Conservation (phyloP, 106 monocot species). For the Hemerocallis citrina region DNA sequence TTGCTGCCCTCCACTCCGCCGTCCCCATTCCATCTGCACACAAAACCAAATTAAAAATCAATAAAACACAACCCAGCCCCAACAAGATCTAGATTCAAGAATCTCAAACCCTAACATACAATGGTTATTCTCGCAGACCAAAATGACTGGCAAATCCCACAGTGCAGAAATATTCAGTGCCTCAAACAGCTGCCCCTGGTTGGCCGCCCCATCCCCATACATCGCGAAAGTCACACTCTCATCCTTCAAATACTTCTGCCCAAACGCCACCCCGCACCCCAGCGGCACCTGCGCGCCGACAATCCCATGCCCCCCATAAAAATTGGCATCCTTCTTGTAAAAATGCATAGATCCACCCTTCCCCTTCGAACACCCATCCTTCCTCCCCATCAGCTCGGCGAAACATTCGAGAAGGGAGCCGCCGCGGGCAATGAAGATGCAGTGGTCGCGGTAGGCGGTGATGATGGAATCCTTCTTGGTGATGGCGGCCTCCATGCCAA, state of each 20-base stretch:
- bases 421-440: constrained; percentile 57
- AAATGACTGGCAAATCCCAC: constrained; percentile 63
- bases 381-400: constrained; percentile 64
- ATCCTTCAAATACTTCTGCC: constrained; percentile 69
- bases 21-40: constrained; percentile 34
- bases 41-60: not conserved
- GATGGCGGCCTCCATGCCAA: constrained; percentile 70
- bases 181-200: constrained; percentile 82
- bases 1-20: constrained; percentile 15
- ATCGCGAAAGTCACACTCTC: constrained; percentile 55
- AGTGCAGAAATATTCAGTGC: constrained; percentile 72
- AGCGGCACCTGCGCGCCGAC: constrained; percentile 77
- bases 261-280: constrained; percentile 70
- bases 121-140: constrained; percentile 81
- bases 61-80: not conserved
- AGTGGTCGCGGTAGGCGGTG: constrained; percentile 68
- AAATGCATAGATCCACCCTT: constrained; percentile 93
- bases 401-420: constrained; percentile 44
- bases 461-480: constrained; percentile 64
- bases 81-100: not conserved
- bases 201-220: constrained; percentile 81
- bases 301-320: constrained; percentile 77
- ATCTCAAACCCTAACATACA: constrained; percentile 20
- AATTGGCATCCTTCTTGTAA: constrained; percentile 61
- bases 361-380: constrained; percentile 56